phyloP scores from a whole-genome alignment of 768 basidiomycete genomes.

The Podaxis carcinomalis region DNA sequence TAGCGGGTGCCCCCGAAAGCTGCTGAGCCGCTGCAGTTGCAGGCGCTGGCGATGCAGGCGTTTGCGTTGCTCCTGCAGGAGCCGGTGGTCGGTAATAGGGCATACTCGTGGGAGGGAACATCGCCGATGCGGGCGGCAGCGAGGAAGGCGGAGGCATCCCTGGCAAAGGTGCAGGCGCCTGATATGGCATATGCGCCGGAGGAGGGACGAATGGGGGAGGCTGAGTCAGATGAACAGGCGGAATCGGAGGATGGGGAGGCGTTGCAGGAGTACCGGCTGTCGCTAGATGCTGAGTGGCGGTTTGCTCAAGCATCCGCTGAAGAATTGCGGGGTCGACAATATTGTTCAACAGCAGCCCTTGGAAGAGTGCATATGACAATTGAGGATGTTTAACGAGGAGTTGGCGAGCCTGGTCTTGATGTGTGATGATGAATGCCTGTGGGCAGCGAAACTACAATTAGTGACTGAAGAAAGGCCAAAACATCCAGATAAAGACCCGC shows the following conservation, averaged over 20 bases:
- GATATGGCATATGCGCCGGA: conserved; percentile 26
- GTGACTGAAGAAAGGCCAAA: conserved; percentile 11
- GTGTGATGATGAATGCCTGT: conserved; percentile 88
- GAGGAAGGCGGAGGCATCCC: conserved; percentile 24
- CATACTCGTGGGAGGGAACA: conserved; percentile 29
- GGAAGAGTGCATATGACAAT: conserved; percentile 93
- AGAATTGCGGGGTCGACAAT: conserved; percentile 88
- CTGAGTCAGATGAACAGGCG: conserved; percentile 42
- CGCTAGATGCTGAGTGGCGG: conserved; percentile 19
- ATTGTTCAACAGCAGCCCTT: conserved; percentile 88
- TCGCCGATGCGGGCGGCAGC: conserved; percentile 22
- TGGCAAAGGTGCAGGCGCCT: conserved; percentile 27
- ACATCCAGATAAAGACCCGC: conserved; percentile 39
- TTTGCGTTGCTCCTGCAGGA: background rate
- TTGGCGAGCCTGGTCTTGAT: conserved; percentile 83
- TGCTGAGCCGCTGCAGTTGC: conserved; percentile 24
- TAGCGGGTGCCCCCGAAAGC: conserved; percentile 31
- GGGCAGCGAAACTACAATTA: conserved; percentile 1
- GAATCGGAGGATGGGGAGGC: conserved; percentile 21
- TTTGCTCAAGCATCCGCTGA: conserved; percentile 56
- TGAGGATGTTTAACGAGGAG: conserved; percentile 86
- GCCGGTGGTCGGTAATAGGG: conserved; percentile 19
- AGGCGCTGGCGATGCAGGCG: conserved; percentile 20
- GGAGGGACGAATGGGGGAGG: conserved; percentile 34
- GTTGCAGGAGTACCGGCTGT: conserved; percentile 17